Conservation (phyloP, 2,329 filamentous ascomycete genomes). For the Aspergillus candidus region DNA sequence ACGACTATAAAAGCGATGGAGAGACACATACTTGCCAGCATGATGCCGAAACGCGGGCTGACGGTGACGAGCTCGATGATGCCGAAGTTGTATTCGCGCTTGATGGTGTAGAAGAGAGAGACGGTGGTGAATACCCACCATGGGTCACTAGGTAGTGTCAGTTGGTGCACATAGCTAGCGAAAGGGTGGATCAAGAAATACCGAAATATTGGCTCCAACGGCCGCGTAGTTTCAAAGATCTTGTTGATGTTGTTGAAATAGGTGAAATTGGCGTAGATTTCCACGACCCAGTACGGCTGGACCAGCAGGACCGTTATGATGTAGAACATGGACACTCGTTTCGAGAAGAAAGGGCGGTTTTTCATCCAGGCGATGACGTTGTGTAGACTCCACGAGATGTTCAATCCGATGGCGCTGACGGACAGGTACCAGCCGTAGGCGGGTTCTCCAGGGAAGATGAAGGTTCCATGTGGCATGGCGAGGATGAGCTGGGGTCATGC, state of each 20-base stretch:
- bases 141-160: slow-evolving; percentile 44
- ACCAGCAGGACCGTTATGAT: slow-evolving; percentile 54
- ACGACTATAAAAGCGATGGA: slow-evolving; percentile 56
- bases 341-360: slow-evolving; percentile 54
- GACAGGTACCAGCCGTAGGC: slow-evolving; percentile 60
- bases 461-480: slow-evolving; percentile 53
- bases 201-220: slow-evolving; percentile 56
- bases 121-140: slow-evolving; percentile 62
- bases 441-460: slow-evolving; percentile 52
- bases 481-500: slow-evolving; percentile 43
- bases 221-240: slow-evolving; percentile 51
- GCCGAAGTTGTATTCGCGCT: slow-evolving; percentile 55
- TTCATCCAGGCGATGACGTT: slow-evolving; percentile 65
- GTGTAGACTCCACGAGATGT: slow-evolving; percentile 58
- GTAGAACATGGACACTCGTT: slow-evolving; percentile 48
- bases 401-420: slow-evolving; percentile 54
- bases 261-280: slow-evolving; percentile 60
- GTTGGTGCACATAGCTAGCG: neutral
- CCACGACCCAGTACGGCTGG: slow-evolving; percentile 59
- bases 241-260: slow-evolving; percentile 54
- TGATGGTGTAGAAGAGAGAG: slow-evolving; percentile 58
- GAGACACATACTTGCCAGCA: slow-evolving; percentile 56
- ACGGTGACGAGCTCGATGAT: slow-evolving; percentile 53
- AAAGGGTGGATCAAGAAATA: slow-evolving; percentile 14
- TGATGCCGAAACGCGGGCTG: slow-evolving; percentile 59